Conservation (phyloP, 768 basidiomycete genomes). For the Rhizopogon salebrosus region DNA sequence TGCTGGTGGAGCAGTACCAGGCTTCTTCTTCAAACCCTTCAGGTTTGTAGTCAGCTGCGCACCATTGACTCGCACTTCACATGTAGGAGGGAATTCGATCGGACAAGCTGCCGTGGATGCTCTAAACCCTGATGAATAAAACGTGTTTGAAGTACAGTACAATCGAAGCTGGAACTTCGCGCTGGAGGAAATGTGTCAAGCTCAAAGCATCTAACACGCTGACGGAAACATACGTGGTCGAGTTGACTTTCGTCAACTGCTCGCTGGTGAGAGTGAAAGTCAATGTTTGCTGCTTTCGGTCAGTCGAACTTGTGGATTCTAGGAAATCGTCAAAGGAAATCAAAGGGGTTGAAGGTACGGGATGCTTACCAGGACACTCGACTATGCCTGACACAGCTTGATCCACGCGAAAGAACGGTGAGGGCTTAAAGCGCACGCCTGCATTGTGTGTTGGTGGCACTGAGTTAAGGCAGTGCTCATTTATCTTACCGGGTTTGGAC, state of each 20-base stretch:
- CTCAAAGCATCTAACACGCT: not conserved
- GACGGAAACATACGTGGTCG: conserved; percentile 41
- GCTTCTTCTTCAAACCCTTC: conserved; percentile 93
- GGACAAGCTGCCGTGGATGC: conserved; percentile 53
- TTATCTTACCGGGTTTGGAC: conserved; percentile 23
- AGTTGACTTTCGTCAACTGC: conserved; percentile 54
- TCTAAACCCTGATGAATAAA: conserved; percentile 56
- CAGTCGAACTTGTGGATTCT: conserved; percentile 78
- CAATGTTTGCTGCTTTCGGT: conserved; percentile 62
- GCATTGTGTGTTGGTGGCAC: conserved; percentile 11
- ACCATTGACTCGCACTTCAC: conserved; percentile 85
- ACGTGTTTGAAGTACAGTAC: conserved; percentile 84
- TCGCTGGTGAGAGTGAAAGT: conserved; percentile 64
- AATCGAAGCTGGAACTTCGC: conserved; percentile 76
- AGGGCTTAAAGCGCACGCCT: conserved; percentile 76
- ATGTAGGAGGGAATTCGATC: conserved; percentile 88
- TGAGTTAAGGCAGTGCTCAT: conserved; percentile 7
- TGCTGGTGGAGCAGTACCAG: conserved; percentile 90
- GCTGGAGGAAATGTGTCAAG: conserved; percentile 29
- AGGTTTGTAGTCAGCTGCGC: conserved; percentile 65
- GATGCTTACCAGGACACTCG: conserved; percentile 73
- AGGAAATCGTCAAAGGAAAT: conserved; percentile 1
- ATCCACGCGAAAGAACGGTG: conserved; percentile 71
- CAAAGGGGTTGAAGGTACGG: not conserved
- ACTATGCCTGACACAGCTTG: conserved; percentile 57